Evolutionary conservation across 495 filamentous ascomycete genomes (phyloP).

Genomic region (Podospora conica): DNA sequence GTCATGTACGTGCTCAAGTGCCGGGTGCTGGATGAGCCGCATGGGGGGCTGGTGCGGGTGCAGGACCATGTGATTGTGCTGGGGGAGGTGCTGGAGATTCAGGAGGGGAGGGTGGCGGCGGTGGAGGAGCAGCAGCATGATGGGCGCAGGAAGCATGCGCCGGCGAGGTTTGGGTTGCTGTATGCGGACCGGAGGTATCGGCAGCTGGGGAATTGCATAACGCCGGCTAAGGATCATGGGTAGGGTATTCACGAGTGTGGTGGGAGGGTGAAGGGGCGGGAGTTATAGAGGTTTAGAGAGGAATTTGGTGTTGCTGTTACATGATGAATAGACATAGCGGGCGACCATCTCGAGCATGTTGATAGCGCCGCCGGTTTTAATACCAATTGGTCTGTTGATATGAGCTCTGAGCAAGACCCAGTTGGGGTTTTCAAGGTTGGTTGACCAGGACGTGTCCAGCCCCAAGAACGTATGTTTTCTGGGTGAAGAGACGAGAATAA

Average conservation of each 20-base stretch:
- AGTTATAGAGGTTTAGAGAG: slow-evolving; percentile 1
- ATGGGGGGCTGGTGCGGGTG: slow-evolving; percentile 36
- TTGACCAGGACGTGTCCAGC: not conserved
- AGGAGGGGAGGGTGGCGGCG: slow-evolving; percentile 20
- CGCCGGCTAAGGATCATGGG: slow-evolving; percentile 6
- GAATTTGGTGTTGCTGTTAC: not conserved
- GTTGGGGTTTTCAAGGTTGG: no score
- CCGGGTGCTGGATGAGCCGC: slow-evolving; percentile 25
- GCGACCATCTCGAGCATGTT: slow-evolving; percentile 4
- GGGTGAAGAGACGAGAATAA: not conserved
- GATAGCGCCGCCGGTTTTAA: not conserved
- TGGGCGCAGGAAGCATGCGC: slow-evolving; percentile 4
- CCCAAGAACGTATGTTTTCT: not conserved
- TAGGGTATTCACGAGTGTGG: not conserved
- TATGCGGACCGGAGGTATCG: slow-evolving; percentile 42
- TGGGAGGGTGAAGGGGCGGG: not conserved
- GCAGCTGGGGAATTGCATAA: slow-evolving; percentile 30
- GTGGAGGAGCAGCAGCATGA: not conserved
- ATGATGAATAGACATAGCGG: not conserved
- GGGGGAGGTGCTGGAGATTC: slow-evolving; percentile 44
- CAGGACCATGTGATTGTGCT: slow-evolving; percentile 51
- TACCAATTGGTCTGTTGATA: not conserved
- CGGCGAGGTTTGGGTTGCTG: slow-evolving; percentile 29
- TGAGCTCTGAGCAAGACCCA: no score
- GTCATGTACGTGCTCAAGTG: slow-evolving; percentile 41